Percentiles rank a stretch among this genome's conserved stretches.
Evolutionary conservation across 2,329 filamentous ascomycete genomes (phyloP).

Genomic region (Akanthomyces lecanii): DNA sequence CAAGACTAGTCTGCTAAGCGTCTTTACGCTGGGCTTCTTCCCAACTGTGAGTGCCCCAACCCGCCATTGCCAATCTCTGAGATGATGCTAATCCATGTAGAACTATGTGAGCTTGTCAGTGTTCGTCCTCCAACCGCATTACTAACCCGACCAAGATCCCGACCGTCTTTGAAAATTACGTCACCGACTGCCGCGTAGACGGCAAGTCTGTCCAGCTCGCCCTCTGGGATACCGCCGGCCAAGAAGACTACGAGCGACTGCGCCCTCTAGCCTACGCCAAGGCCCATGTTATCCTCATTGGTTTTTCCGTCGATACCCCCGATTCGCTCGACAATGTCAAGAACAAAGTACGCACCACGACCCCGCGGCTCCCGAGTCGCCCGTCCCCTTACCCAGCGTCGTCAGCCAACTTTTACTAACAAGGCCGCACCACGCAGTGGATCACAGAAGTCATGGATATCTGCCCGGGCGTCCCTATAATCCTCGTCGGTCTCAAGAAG

Average conservation of each 20-base stretch:
- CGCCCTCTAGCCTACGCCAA: slow-evolving; percentile 94
- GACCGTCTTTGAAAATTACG: slow-evolving; percentile 98
- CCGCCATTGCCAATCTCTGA: slow-evolving; percentile 20
- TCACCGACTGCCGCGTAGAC: slow-evolving; percentile 96
- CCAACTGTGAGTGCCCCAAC: slow-evolving; percentile 69
- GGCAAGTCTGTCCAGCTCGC: slow-evolving; percentile 98
- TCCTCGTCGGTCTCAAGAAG: slow-evolving; percentile 94
- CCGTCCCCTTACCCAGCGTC: slow-evolving; percentile 5
- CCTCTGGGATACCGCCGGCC: slow-evolving; percentile 98
- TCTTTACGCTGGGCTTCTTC: slow-evolving; percentile 97
- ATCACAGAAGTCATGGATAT: slow-evolving; percentile 91
- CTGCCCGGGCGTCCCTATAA: slow-evolving; percentile 88
- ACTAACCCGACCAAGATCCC: slow-evolving; percentile 61
- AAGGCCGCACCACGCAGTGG: slow-evolving; percentile 55
- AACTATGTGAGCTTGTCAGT: slow-evolving; percentile 50
- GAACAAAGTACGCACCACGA: slow-evolving; percentile 65
- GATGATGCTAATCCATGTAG: slow-evolving; percentile 33
- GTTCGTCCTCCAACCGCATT: slow-evolving; percentile 7
- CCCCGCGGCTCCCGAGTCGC: not conserved
- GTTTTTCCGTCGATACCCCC: slow-evolving; percentile 90
- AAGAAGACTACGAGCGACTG: slow-evolving; percentile 96
- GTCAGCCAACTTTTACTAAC: slow-evolving; percentile 20
- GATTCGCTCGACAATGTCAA: slow-evolving; percentile 98
- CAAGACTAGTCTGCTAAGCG: slow-evolving; percentile 94
- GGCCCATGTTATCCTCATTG: slow-evolving; percentile 94